Evolutionary conservation across 805 yeast species (phyloP).

Genomic region (Kregervanrija delftensis): DNA sequence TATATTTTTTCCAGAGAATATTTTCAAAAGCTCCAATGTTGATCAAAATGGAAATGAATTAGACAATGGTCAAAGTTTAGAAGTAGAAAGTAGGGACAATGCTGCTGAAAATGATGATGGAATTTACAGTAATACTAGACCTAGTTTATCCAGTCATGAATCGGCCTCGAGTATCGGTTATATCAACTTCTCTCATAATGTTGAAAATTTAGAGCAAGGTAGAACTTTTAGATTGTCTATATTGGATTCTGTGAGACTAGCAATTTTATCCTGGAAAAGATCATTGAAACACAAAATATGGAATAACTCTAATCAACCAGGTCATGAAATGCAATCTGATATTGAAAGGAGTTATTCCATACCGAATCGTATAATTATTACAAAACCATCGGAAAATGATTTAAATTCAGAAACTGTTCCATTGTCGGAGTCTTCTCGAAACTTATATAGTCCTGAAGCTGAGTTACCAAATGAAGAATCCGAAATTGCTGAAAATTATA

Average conservation of each 20-base stretch:
- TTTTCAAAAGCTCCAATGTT: slow-evolving; percentile 15
- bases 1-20: slow-evolving; percentile 14
- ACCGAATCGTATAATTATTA: too few relatives aligned
- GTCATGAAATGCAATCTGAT: too few relatives aligned
- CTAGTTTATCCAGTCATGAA: not conserved
- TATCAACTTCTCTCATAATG: slow-evolving; percentile 16
- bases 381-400: too few relatives aligned
- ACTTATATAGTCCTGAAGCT: too few relatives aligned
- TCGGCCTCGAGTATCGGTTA: slow-evolving; percentile 9
- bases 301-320: not conserved
- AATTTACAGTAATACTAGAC: too few relatives aligned
- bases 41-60: not conserved
- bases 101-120: not conserved
- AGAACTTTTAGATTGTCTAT: slow-evolving; percentile 22
- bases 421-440: too few relatives aligned
- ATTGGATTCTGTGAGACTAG: slow-evolving; percentile 26
- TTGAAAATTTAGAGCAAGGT: slow-evolving; percentile 24
- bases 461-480: too few relatives aligned
- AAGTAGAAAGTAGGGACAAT: not conserved
- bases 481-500: too few relatives aligned
- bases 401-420: too few relatives aligned
- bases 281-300: slow-evolving; percentile 3
- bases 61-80: not conserved
- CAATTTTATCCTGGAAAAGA: slow-evolving; percentile 6
- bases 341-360: too few relatives aligned